Evolutionary conservation across 805 yeast genomes (phyloP), one percentile per base, ranked within the genome.

Genomic region (Suhomyces sp.): DNA sequence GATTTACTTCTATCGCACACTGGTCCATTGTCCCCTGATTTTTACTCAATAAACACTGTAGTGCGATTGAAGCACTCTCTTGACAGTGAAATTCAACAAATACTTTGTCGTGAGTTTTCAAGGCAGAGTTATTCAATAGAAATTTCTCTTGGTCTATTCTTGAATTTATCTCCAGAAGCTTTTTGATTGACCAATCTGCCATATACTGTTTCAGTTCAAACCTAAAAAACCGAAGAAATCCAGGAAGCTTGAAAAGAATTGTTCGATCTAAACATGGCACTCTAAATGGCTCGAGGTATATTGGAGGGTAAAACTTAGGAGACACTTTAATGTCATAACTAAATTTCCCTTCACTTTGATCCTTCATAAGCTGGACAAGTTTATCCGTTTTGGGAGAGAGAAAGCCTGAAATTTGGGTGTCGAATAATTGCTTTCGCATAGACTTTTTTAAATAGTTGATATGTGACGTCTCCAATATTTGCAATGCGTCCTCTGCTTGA

Each of bases 31-130:
- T 66, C 2, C 78, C 79, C 51, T 77, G 73, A 12, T 64, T 57
- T 41, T 73, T 68, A 1, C 81, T 72, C 1, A 83, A 60, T 9
- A 83, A 63, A 2, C 85, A 65, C 60, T 89, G 90, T 47, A 80
- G 81, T 0, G 89, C 84, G 27, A 86, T 73, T 53, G 83, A 83
- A 0, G 92, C 85, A 1, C 84, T 80, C 3, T 74, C 59, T 31
- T 80, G 80, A 5, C 76, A 71, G 29, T 77, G 71, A 63, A 91
- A 90, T 58, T 81, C 80, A 17, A 91, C 69, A 56, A 91, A 86
- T 0, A 82, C 80, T 52, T 79, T 82, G 47, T 75, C 73, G 51
- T 60, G 57, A 31, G 62, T 66, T 7, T 46, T 52, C 29, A 64
- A 58, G 25, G 58, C 52, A 12, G 59, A 69, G 6, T 60, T 52